Base-by-base conservation (phyloP, 1,139 yeast genomes). In the Candida gigantensis region DNA sequence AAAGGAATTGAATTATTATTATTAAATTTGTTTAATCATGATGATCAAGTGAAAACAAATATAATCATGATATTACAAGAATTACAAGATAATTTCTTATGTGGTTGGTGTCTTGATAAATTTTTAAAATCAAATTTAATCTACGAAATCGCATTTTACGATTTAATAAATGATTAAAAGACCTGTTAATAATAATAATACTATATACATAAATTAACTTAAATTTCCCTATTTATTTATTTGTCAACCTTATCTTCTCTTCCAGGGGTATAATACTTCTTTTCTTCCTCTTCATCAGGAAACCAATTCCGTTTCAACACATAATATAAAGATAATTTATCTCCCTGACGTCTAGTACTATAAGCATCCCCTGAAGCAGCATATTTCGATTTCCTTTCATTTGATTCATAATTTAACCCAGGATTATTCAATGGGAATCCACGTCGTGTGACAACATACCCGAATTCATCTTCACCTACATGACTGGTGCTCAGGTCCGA, bases 361-460 rank as follows among this genome's bases (percentile, higher is more conserved):
- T 80, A 81, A 32, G 86, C 74, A 32, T 64, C 62, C 1, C 87
- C 87, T 1, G 81, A 70, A 5, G 88, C 90, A 46, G 80, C 84
- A 51, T 72, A 84, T 49, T 74, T 77, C 39, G 83, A 77, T 43
- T 77, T 77, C 44, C 89, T 60, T 10, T 47, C 40, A 16, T 36
- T 33, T 20, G 47, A 45, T 23, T 47, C 26, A 30, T 40, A 40
- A 19, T 55, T 62, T 35, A 55, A 49, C 13, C 51, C 52, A n/a
- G 60, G 65, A 42, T 57, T 61, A 43, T 52, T 51, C 23, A 42
- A 35, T 3, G 71, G 71, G 34, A 62, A 57, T 2, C 76, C 76
- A 6, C 71, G 73, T 39, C 64, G 52, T 38, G 46, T 51, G n/a
- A 55, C 48, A 11, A 46, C 45, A 16, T 51, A 41, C 7, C 55